Evolutionary conservation across 257 asterid genomes (phyloP).

Genomic region (Linaria vulgaris): DNA sequence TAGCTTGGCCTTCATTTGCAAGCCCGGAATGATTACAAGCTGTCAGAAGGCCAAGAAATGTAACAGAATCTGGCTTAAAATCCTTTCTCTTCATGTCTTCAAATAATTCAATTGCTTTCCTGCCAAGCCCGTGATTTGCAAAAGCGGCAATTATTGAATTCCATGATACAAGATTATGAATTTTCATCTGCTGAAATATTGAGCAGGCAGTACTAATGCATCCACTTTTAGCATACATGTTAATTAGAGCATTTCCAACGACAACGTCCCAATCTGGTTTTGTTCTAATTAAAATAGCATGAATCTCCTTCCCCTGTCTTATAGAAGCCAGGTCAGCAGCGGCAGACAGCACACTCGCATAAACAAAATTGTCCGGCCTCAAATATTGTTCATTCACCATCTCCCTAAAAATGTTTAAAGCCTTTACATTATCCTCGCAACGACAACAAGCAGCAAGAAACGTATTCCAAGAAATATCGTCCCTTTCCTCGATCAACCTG

Average conservation of each 20-base stretch:
- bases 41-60: slow-evolving; percentile 58
- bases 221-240: slow-evolving; percentile 82
- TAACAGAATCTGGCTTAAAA: slow-evolving; percentile 59
- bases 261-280: slow-evolving; percentile 44
- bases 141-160: slow-evolving; percentile 63
- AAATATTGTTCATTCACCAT: slow-evolving; percentile 37
- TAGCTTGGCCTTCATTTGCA: slow-evolving; percentile 45
- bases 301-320: slow-evolving; percentile 60
- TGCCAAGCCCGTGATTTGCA: slow-evolving; percentile 64
- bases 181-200: slow-evolving; percentile 47
- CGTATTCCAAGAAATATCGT: slow-evolving; percentile 70
- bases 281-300: slow-evolving; percentile 51
- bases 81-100: slow-evolving; percentile 45
- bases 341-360: slow-evolving; percentile 61
- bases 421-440: slow-evolving; percentile 49
- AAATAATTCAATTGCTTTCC: slow-evolving; percentile 41
- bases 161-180: slow-evolving; percentile 64
- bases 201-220: slow-evolving; percentile 33
- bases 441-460: slow-evolving; percentile 52
- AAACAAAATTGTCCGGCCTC: slow-evolving; percentile 54
- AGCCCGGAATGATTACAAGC: slow-evolving; percentile 82
- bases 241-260: slow-evolving; percentile 62
- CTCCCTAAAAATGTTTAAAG: slow-evolving; percentile 49
- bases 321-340: slow-evolving; percentile 55
- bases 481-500: slow-evolving; percentile 43